Conservation (phyloP, 2,329 filamentous ascomycete species). For the Verticillium alfalfae region DNA sequence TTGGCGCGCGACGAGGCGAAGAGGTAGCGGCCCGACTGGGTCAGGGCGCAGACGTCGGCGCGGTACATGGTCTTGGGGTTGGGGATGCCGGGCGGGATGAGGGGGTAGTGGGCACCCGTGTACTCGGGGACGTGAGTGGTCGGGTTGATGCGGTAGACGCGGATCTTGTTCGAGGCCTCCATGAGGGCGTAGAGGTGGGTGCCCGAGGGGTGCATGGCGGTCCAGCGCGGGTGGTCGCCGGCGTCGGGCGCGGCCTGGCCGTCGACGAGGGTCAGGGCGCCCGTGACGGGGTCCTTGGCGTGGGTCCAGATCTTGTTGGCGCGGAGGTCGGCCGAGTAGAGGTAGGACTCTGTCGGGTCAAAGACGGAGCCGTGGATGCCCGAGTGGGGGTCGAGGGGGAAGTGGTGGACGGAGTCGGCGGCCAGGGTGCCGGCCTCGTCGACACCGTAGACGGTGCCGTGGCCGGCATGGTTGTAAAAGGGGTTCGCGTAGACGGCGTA, state of each 20-base stretch:
- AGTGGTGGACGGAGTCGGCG: conserved; percentile 62
- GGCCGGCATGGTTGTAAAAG: conserved; percentile 81
- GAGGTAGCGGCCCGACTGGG: conserved; percentile 64
- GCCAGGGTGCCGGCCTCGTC: conserved; percentile 51
- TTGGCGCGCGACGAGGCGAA: conserved; percentile 84
- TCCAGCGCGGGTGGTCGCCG: conserved; percentile 80
- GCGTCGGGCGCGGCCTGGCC: conserved; percentile 64
- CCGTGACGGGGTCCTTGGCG: conserved; percentile 48
- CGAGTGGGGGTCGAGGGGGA: conserved; percentile 62
- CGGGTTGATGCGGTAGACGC: conserved; percentile 75
- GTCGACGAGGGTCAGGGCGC: conserved; percentile 53
- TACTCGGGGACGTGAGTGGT: conserved; percentile 70
- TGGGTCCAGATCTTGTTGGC: conserved; percentile 84
- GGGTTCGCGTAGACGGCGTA: conserved; percentile 85
- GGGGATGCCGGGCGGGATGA: conserved; percentile 69
- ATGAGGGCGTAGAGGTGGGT: conserved; percentile 80
- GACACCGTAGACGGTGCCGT: conserved; percentile 70
- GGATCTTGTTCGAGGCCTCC: conserved; percentile 82
- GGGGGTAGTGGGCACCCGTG: conserved; percentile 69
- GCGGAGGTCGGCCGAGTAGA: conserved; percentile 74
- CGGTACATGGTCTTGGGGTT: conserved; percentile 62
- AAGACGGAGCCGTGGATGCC: conserved; percentile 83
- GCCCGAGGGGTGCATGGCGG: conserved; percentile 74
- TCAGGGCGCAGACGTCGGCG: conserved; percentile 75
- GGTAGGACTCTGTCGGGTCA: conserved; percentile 65